Percentiles rank a stretch among this genome's conserved stretches.
Evolutionary conservation across 2,329 filamentous ascomycete genomes (phyloP).

Genomic region (Penicillium sp.): DNA sequence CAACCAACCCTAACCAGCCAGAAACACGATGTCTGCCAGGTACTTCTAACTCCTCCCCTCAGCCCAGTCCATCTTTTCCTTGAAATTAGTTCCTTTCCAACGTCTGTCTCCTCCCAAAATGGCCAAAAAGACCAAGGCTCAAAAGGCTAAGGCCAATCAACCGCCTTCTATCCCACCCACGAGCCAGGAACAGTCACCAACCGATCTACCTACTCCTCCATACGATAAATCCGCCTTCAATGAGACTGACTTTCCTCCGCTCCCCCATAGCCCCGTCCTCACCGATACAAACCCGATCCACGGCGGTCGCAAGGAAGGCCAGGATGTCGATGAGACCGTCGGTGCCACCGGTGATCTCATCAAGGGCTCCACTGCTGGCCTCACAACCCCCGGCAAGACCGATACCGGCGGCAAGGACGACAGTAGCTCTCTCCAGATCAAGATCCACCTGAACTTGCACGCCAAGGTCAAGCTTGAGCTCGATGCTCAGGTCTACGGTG

Average conservation of each 20-base stretch:
- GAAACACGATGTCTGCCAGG: slow-evolving; percentile 17
- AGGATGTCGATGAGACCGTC: slow-evolving; percentile 2
- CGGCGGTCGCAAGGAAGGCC: slow-evolving; percentile 14
- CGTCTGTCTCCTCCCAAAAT: not conserved
- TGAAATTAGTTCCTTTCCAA: not conserved
- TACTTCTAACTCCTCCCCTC: slow-evolving; percentile 4
- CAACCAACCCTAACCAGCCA: slow-evolving; percentile 7
- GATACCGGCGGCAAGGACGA: slow-evolving; percentile 3
- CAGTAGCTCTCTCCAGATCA: slow-evolving; percentile 1
- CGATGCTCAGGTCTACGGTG: slow-evolving; percentile 3
- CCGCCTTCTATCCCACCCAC: not conserved
- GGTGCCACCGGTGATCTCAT: not conserved
- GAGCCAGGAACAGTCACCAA: not conserved
- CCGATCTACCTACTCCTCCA: not conserved
- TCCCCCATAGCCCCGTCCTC: slow-evolving; percentile 6
- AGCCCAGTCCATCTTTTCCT: slow-evolving; percentile 1
- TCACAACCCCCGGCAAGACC: slow-evolving; percentile 12
- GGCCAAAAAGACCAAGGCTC: not conserved
- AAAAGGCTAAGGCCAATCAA: not conserved
- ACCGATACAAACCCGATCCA: slow-evolving; percentile 2
- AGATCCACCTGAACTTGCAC: slow-evolving; percentile 4
- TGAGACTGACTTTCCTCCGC: slow-evolving; percentile 2
- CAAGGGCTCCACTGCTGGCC: slow-evolving; percentile 2
- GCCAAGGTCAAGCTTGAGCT: slow-evolving; percentile 4
- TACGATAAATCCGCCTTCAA: not conserved